phyloP scores from a whole-genome alignment of 2,329 filamentous ascomycete genomes.

The Trichothecium sympodiale region DNA sequence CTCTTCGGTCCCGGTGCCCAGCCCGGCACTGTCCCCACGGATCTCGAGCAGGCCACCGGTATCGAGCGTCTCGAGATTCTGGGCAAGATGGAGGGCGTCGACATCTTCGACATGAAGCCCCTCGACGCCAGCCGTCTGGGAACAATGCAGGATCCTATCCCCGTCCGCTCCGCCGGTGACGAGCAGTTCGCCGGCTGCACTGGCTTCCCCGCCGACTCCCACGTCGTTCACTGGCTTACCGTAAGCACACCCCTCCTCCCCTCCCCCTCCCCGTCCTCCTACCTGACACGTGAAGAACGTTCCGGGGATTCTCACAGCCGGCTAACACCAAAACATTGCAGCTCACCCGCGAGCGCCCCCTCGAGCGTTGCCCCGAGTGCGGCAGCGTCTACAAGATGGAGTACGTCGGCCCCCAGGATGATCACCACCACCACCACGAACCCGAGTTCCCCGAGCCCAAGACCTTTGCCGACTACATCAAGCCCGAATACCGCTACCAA shows the following conservation, averaged over 20 bases:
- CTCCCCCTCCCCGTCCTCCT: not conserved
- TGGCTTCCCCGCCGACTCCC: constrained; percentile 83
- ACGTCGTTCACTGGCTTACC: constrained; percentile 82
- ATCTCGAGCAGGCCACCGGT: constrained; percentile 93
- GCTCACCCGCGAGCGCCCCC: constrained; percentile 79
- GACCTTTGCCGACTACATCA: constrained; percentile 93
- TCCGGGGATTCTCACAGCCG: constrained; percentile 3
- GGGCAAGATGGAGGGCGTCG: constrained; percentile 97
- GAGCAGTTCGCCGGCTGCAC: constrained; percentile 98
- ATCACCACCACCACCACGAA: constrained; percentile 41
- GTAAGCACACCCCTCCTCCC: constrained; percentile 39
- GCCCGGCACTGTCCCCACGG: constrained; percentile 78
- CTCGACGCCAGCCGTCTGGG: constrained; percentile 84
- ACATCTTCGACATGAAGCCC: constrained; percentile 97
- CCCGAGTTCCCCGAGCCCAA: constrained; percentile 75
- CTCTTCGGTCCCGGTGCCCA: constrained; percentile 74
- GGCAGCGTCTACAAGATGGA: constrained; percentile 97
- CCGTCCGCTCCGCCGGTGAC: constrained; percentile 82
- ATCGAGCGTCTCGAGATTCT: constrained; percentile 97
- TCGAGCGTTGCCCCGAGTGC: constrained; percentile 95
- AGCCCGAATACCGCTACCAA: constrained; percentile 81
- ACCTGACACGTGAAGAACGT: not conserved
- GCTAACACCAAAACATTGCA: constrained; percentile 19
- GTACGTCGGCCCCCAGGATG: constrained; percentile 76
- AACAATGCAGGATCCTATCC: constrained; percentile 84